These are phyloP conservation scores for Immersiporthe knoxdaviesiana DNA, from an alignment of 2,329 filamentous ascomycete species.

Conservation along the genomic window DNA sequence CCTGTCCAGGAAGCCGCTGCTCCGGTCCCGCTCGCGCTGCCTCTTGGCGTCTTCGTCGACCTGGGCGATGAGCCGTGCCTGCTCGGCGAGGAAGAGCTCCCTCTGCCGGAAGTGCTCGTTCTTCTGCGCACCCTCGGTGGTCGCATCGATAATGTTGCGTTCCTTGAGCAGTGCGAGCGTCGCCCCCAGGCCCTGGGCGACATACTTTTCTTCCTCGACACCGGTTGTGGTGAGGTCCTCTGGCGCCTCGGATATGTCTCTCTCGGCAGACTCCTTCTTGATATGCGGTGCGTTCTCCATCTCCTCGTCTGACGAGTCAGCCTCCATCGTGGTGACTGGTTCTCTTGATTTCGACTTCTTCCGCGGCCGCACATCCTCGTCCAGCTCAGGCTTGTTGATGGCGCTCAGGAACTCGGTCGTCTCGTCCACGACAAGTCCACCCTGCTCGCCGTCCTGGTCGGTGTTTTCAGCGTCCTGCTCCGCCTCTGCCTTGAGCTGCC, in stretches of 20 bases:
- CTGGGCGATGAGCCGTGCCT: constrained; percentile 71
- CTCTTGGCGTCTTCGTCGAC: constrained; percentile 77
- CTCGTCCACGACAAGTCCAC: constrained; percentile 89
- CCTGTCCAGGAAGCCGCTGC: constrained; percentile 77
- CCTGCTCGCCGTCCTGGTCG: constrained; percentile 42
- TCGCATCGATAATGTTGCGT: constrained; percentile 75
- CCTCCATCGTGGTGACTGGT: constrained; percentile 49
- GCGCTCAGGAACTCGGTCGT: constrained; percentile 93
- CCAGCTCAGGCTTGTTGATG: constrained; percentile 68
- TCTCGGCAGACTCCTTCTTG: constrained; percentile 50
- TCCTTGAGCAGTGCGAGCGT: constrained; percentile 82
- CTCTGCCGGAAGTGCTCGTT: constrained; percentile 72
- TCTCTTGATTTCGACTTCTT: constrained; percentile 46
- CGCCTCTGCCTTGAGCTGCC: constrained; percentile 71
- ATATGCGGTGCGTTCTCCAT: constrained; percentile 56
- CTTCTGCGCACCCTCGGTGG: constrained; percentile 59
- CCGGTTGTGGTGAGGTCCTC: constrained; percentile 67
- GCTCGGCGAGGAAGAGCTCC: constrained; percentile 79
- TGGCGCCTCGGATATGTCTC: constrained; percentile 46
- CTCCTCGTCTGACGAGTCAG: constrained; percentile 48
- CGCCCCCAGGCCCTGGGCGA: constrained; percentile 78
- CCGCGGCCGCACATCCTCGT: constrained; percentile 57
- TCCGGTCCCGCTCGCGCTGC: constrained; percentile 87
- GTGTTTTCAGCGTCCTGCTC: constrained; percentile 55
- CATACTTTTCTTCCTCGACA: constrained; percentile 81